These are phyloP conservation scores for Ophiosphaerella herpotricha DNA, from an alignment of 2,329 filamentous ascomycete genomes.

Conservation along the genomic window DNA sequence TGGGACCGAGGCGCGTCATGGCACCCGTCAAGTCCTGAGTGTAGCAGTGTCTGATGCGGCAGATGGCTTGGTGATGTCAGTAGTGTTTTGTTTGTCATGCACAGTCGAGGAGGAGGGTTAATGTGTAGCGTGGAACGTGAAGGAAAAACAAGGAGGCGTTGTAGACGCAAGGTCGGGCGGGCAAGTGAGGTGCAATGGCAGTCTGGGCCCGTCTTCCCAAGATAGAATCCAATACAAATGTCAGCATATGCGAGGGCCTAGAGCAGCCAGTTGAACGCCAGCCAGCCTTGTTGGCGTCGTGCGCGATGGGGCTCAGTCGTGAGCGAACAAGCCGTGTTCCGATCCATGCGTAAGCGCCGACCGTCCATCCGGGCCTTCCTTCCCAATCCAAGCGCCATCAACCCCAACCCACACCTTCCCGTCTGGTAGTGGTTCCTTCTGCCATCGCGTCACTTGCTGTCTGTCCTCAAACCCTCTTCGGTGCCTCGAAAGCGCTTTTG, in stretches of 20 bases:
- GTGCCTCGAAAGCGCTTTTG: background rate
- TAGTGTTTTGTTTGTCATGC: slow-evolving; percentile 7
- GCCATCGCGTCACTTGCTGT: slow-evolving; percentile 1
- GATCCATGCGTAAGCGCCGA: slow-evolving; percentile 23
- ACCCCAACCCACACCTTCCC: slow-evolving; percentile 13
- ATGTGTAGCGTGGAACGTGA: too few species aligned
- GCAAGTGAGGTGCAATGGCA: too few species aligned
- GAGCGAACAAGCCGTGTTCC: slow-evolving; percentile 4
- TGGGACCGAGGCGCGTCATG: background rate
- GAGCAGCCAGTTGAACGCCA: background rate
- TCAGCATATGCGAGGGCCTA: background rate
- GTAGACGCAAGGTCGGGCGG: too few species aligned
- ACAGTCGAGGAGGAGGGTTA: background rate
- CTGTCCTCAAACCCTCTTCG: background rate
- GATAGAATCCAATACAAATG: too few species aligned
- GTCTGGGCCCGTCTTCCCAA: too few species aligned
- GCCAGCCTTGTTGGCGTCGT: slow-evolving; percentile 13
- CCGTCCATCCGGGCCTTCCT: slow-evolving; percentile 8
- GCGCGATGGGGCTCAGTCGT: slow-evolving; percentile 3
- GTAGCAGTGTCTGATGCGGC: background rate
- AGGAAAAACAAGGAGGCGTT: too few species aligned
- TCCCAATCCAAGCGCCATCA: slow-evolving; percentile 1
- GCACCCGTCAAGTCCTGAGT: background rate
- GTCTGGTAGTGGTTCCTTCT: background rate
- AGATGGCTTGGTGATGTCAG: slow-evolving; percentile 18